phyloP scores from a whole-genome alignment of 108 stramenopile species.

The Stephanodiscus minutulus region DNA sequence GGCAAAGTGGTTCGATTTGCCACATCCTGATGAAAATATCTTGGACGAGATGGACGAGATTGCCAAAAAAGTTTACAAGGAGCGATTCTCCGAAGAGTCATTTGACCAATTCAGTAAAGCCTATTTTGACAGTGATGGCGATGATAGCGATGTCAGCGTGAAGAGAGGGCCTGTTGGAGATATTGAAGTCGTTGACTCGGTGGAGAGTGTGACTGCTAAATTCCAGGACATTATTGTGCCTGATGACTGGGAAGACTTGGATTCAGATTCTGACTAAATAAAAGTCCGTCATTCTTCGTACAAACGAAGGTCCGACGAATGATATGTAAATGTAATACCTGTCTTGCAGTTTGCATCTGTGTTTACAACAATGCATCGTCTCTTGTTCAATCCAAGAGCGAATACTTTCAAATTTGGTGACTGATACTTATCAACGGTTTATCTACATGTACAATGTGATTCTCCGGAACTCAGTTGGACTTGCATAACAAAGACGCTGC shows the following conservation, averaged over 20 bases:
- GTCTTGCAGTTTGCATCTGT: too few species aligned
- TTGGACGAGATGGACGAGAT: background rate
- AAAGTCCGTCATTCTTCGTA: too few species aligned
- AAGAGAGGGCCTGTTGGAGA: background rate
- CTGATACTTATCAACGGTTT: too few species aligned
- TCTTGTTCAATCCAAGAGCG: too few species aligned
- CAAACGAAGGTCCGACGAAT: too few species aligned
- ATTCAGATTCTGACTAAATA: constrained; percentile 7
- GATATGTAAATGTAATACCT: too few species aligned
- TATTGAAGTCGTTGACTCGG: background rate
- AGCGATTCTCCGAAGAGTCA: background rate
- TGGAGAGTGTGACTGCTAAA: background rate
- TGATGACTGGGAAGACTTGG: constrained; percentile 23
- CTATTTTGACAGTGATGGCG: constrained; percentile 1
- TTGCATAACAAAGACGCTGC: too few species aligned
- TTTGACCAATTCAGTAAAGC: background rate
- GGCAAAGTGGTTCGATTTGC: constrained; percentile 14
- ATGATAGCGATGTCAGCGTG: background rate
- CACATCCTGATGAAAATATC: background rate
- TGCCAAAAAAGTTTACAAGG: background rate
- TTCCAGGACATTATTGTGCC: constrained; percentile 9
- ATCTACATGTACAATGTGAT: too few species aligned
- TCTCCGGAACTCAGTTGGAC: too few species aligned
- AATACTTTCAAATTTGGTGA: too few species aligned
- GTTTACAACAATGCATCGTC: too few species aligned